phyloP scores from a whole-genome alignment of 768 basidiomycete species.

The Omphalotus guepiniiformis region DNA sequence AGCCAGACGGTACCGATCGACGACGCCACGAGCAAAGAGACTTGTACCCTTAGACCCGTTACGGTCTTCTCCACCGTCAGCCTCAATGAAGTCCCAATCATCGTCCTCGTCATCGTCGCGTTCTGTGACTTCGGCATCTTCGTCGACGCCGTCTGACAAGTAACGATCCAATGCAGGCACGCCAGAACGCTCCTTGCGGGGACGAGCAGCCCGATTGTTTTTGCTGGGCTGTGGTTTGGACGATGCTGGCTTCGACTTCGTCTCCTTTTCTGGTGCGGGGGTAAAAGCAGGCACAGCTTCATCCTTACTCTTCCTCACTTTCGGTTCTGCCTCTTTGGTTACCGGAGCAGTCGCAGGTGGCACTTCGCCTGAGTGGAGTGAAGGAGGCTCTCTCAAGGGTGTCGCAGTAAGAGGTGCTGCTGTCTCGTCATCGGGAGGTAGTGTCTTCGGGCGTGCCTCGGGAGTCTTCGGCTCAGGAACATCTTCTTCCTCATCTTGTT shows the following conservation, averaged over 20 bases:
- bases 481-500: slow-evolving; percentile 3
- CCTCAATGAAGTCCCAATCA: slow-evolving; percentile 90
- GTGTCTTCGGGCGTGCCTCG: slow-evolving; percentile 49
- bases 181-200: slow-evolving; percentile 71
- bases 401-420: slow-evolving; percentile 4
- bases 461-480: slow-evolving; percentile 70
- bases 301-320: slow-evolving; percentile 29
- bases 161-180: slow-evolving; percentile 76
- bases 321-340: slow-evolving; percentile 18
- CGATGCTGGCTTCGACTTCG: slow-evolving; percentile 2
- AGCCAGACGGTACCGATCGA: slow-evolving; percentile 80
- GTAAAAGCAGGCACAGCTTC: slow-evolving; percentile 14
- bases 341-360: slow-evolving; percentile 7
- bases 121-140: slow-evolving; percentile 41
- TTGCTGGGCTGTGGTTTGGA: slow-evolving; percentile 18
- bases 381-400: slow-evolving; percentile 3
- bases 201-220: slow-evolving; percentile 25
- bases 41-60: slow-evolving; percentile 79
- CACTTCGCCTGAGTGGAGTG: slow-evolving; percentile 2
- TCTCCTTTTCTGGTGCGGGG: neutral
- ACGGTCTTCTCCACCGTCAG: slow-evolving; percentile 74
- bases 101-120: slow-evolving; percentile 67
- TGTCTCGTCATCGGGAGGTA: slow-evolving; percentile 23
- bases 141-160: slow-evolving; percentile 51
- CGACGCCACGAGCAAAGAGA: slow-evolving; percentile 87